phyloP scores from a whole-genome alignment of 805 yeast genomes.

The Millerozyma miso region DNA sequence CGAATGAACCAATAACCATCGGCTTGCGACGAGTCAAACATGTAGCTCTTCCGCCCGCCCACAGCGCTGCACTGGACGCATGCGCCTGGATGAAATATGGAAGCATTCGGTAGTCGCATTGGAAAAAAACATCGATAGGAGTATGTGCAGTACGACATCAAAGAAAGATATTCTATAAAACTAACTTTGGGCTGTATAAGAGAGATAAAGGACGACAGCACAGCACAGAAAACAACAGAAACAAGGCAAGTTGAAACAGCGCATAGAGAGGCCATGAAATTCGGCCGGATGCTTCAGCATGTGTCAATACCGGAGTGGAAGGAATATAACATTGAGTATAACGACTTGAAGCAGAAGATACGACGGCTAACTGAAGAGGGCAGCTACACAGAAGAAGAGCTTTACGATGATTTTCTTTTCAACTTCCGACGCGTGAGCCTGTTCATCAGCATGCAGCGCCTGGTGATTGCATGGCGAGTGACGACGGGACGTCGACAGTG shows the following conservation, averaged over 20 bases:
- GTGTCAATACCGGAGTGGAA: conserved; percentile 88
- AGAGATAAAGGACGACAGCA: no score
- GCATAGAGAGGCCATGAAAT: conserved; percentile 67
- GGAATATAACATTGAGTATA: conserved; percentile 77
- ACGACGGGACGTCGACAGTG: background rate
- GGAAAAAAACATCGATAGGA: no score
- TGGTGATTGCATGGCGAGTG: background rate
- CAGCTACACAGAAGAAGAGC: conserved; percentile 26
- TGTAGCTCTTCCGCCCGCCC: no score
- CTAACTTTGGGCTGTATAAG: no score
- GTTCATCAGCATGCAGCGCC: conserved; percentile 59
- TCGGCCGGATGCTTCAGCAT: conserved; percentile 70
- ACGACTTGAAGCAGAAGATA: conserved; percentile 66
- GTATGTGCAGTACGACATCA: no score
- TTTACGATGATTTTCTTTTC: conserved; percentile 40
- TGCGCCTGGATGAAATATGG: no score
- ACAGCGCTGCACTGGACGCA: no score
- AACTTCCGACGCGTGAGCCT: conserved; percentile 60
- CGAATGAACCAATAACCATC: no score
- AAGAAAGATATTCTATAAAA: no score
- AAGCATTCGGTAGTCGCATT: no score
- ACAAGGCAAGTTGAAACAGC: background rate
- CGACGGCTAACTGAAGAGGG: conserved; percentile 45
- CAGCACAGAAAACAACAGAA: no score
- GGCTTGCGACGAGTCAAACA: no score